These are phyloP conservation scores for Trichoderma aggressivum DNA, from an alignment of 2,329 filamentous ascomycete species.

Conservation along the genomic window DNA sequence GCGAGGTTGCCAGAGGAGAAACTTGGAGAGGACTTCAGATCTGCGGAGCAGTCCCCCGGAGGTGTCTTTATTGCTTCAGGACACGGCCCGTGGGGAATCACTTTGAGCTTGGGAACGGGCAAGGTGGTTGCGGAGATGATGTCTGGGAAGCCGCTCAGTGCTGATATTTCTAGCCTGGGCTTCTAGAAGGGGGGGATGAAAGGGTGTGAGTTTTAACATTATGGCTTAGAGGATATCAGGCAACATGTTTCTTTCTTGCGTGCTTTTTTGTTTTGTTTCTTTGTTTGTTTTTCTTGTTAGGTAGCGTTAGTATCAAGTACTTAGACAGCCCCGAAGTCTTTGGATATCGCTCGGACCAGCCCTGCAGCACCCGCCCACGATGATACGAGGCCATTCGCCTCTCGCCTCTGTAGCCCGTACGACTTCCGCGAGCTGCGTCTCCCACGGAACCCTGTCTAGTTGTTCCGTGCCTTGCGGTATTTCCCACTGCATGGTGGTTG, in stretches of 20 bases:
- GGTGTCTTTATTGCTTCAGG: constrained; percentile 70
- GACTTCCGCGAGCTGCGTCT: constrained; percentile 40
- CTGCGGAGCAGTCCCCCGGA: constrained; percentile 42
- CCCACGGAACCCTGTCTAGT: constrained; percentile 41
- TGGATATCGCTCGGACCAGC: constrained; percentile 38
- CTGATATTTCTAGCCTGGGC: constrained; percentile 46
- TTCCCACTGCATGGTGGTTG: constrained; percentile 59
- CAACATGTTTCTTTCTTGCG: neutral
- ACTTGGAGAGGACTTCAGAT: constrained; percentile 49
- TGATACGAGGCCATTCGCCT: constrained; percentile 43
- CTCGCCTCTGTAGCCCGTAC: constrained; percentile 37
- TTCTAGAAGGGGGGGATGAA: neutral
- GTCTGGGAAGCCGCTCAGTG: constrained; percentile 54
- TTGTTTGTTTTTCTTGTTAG: neutral
- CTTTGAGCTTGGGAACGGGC: constrained; percentile 63
- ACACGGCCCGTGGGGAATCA: constrained; percentile 75
- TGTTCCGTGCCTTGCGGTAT: constrained; percentile 28
- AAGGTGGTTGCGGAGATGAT: constrained; percentile 69
- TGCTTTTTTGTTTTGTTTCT: neutral
- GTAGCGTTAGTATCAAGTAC: neutral
- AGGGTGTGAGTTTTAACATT: neutral
- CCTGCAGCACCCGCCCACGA: constrained; percentile 55
- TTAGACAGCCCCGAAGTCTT: constrained; percentile 24
- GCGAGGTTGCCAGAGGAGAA: constrained; percentile 52
- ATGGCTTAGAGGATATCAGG: neutral